A percentile compares a stretch with the other conserved stretches of the same genome.
Conservation (phyloP, 805 yeast species). For the Schwanniomyces vanrijiae region DNA sequence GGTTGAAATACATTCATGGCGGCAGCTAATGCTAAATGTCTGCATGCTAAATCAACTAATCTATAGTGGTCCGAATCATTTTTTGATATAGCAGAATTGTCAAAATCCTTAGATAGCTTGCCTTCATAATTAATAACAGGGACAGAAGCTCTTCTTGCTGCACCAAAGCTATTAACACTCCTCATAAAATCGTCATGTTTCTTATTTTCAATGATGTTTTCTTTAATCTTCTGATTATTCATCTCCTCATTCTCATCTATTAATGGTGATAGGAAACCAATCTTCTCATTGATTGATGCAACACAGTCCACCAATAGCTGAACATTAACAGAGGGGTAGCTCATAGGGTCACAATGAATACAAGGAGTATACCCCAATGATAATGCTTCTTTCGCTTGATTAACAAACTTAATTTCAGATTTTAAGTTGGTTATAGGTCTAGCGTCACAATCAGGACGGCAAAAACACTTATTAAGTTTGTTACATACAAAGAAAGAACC, state of each 20-base stretch:
- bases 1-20: slow-evolving; percentile 42
- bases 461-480: slow-evolving; percentile 41
- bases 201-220: slow-evolving; percentile 30
- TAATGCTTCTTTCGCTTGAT: slow-evolving; percentile 41
- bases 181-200: slow-evolving; percentile 21
- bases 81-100: slow-evolving; percentile 39
- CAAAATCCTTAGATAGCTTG: slow-evolving; percentile 23
- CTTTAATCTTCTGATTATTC: slow-evolving; percentile 36
- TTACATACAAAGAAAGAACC: slow-evolving; percentile 56
- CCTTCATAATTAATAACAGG: slow-evolving; percentile 28
- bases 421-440: slow-evolving; percentile 42
- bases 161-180: slow-evolving; percentile 14
- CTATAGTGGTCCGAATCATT: slow-evolving; percentile 69
- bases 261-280: slow-evolving; percentile 58
- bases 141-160: slow-evolving; percentile 24
- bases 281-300: slow-evolving; percentile 50
- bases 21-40: slow-evolving; percentile 82
- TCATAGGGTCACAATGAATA: slow-evolving; percentile 53
- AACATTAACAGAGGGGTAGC: slow-evolving; percentile 46
- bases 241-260: slow-evolving; percentile 45
- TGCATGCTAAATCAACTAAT: slow-evolving; percentile 74
- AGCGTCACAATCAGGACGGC: slow-evolving; percentile 70
- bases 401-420: slow-evolving; percentile 47
- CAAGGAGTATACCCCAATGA: slow-evolving; percentile 51
- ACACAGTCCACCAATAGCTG: slow-evolving; percentile 50